Conservation (phyloP, 345 rosid species). For the Eucalyptus virginea region DNA sequence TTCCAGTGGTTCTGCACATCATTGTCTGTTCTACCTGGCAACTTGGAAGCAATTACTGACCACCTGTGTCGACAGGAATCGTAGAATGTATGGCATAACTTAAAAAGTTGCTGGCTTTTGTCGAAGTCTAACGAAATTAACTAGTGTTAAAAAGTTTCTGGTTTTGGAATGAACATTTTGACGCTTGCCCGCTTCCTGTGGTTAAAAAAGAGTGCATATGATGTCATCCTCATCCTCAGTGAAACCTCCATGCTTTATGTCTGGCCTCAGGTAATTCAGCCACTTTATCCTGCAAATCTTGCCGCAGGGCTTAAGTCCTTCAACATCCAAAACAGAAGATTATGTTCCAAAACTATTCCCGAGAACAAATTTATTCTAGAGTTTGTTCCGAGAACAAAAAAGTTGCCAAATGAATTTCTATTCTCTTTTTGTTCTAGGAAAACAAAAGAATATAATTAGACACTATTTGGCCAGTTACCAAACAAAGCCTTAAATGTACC, state of each 20-base stretch:
- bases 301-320: slow-evolving; percentile 18
- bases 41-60: neutral
- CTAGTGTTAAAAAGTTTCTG: neutral
- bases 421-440: no score
- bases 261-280: slow-evolving; percentile 26
- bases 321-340: neutral
- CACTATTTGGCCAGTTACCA: no score
- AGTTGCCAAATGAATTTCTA: no score
- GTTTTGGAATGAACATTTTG: neutral
- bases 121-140: neutral
- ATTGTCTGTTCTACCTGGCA: neutral
- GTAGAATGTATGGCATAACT: no score
- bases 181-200: slow-evolving; percentile 20
- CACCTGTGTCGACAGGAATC: neutral
- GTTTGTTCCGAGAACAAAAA: no score
- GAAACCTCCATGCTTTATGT: slow-evolving; percentile 19
- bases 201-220: slow-evolving; percentile 17
- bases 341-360: no score
- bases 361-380: no score
- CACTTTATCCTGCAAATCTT: slow-evolving; percentile 30
- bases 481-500: no score
- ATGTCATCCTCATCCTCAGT: slow-evolving; percentile 25
- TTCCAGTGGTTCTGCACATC: slow-evolving; percentile 4
- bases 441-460: no score
- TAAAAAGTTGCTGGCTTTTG: neutral